Evolutionary conservation across 371 early-diverging fungal species (phyloP), one percentile per base, ranked within the genome.

Genomic region (Zancudomyces culisetae): DNA sequence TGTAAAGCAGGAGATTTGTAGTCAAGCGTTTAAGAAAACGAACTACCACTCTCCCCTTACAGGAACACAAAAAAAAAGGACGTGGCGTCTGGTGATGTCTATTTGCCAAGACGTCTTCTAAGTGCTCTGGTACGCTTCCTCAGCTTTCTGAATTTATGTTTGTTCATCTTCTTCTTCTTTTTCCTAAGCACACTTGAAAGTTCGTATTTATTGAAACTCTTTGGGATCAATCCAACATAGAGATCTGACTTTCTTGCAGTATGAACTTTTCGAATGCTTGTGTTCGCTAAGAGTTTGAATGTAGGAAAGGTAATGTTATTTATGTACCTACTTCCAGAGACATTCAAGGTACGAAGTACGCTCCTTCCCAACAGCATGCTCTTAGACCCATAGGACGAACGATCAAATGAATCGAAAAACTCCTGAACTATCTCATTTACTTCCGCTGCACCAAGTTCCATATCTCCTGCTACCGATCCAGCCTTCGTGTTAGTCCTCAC

Each of bases 81-180:
- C n/a, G n/a, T n/a, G n/a, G n/a, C n/a, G n/a, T n/a, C n/a, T n/a
- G n/a, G n/a, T n/a, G n/a, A n/a, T n/a, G n/a, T n/a, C 22, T 59
- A 63, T 30, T 85, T 85, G 61, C 83, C 81, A 46, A 83, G 71
- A 54, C 77, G 75, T 71, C 78, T 81, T 60, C 83, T 76, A 63
- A 82, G 61, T 12, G 85, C 83, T 54, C 81, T 75, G 35, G 76
- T 79, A 66, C 80, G 73, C 74, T 83, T 84, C 61, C 81, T 75
- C 58, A 84, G 70, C 61, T 86, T 86, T 67, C 75, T 78, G 60
- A 80, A 79, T 64, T 86, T 86, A 63, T 86, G 87, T 72, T 86
- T 86, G 61, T 83, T 82, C 85, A 86, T 83, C 72, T 86, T 86
- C 63, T 79, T 70, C 56, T 71, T 78, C 61, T 83, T 73, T 70